phyloP scores from a whole-genome alignment of 2,329 filamentous ascomycete species.

The Aureobasidium sp. region DNA sequence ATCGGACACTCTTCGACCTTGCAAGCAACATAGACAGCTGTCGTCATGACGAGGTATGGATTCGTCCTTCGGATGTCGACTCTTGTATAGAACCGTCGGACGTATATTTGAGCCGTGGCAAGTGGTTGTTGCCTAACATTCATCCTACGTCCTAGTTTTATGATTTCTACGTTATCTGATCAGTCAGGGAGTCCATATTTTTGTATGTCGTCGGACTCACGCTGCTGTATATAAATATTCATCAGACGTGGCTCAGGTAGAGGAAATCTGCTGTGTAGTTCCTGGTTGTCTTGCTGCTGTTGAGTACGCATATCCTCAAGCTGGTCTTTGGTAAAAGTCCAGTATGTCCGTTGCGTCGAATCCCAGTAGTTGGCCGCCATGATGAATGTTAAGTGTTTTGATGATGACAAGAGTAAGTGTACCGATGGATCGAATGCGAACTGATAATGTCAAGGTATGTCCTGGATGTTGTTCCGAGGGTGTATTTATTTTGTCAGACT shows the following conservation, averaged over 20 bases:
- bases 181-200: not conserved
- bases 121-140: constrained; percentile 83
- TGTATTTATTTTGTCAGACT: not conserved
- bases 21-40: constrained; percentile 87
- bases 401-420: not conserved
- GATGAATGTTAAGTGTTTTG: not conserved
- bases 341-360: constrained; percentile 82
- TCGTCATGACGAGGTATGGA: constrained; percentile 87
- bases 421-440: not conserved
- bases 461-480: not conserved
- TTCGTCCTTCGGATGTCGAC: constrained; percentile 91
- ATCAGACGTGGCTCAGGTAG: constrained; percentile 75
- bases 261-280: constrained; percentile 69
- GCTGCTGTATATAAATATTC: constrained; percentile 87
- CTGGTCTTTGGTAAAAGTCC: constrained; percentile 82
- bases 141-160: constrained; percentile 76
- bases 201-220: constrained; percentile 44
- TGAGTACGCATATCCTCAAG: constrained; percentile 67
- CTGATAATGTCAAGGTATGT: not conserved
- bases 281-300: constrained; percentile 43
- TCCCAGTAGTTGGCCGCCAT: constrained; percentile 98
- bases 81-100: constrained; percentile 87
- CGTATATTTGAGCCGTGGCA: constrained; percentile 88
- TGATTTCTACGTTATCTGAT: constrained; percentile 53
- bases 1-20: constrained; percentile 98